phyloP scores from a whole-genome alignment of 768 basidiomycete species.

The Flagelloscypha sp. region DNA sequence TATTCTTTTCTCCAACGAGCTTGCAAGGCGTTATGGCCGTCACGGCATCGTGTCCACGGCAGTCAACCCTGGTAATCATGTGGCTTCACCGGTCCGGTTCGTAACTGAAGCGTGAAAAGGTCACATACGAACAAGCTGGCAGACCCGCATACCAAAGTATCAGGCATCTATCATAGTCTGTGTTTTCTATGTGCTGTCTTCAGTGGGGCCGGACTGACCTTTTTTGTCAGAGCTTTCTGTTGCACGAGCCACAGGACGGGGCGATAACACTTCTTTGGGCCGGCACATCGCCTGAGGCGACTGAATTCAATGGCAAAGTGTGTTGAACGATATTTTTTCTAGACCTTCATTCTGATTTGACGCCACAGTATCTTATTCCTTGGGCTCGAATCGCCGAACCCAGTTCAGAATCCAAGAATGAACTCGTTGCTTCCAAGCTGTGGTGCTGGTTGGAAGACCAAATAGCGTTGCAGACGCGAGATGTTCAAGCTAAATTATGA shows the following conservation, averaged over 20 bases:
- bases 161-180: slow-evolving; percentile 1
- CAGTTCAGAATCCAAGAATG: slow-evolving; percentile 2
- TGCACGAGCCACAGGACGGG: no score
- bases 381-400: slow-evolving; percentile 13
- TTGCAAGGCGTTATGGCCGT: slow-evolving; percentile 31
- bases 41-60: slow-evolving; percentile 37
- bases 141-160: slow-evolving; percentile 7
- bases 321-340: no score
- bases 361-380: slow-evolving; percentile 12
- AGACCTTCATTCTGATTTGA: no score
- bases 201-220: no score
- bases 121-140: no score
- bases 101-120: no score
- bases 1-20: slow-evolving; percentile 33
- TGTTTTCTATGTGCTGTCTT: neutral
- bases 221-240: no score
- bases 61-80: slow-evolving; percentile 30
- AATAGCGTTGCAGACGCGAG: no score
- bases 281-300: slow-evolving; percentile 31
- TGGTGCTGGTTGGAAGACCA: slow-evolving; percentile 10
- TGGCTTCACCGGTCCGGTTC: no score
- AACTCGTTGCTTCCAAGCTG: slow-evolving; percentile 1
- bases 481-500: no score
- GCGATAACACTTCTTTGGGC: slow-evolving; percentile 38
- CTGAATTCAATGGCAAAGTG: slow-evolving; percentile 33